These are phyloP conservation scores for Cladobotryum mycophilum DNA, from an alignment of 2,329 filamentous ascomycete genomes.

Conservation along the genomic window DNA sequence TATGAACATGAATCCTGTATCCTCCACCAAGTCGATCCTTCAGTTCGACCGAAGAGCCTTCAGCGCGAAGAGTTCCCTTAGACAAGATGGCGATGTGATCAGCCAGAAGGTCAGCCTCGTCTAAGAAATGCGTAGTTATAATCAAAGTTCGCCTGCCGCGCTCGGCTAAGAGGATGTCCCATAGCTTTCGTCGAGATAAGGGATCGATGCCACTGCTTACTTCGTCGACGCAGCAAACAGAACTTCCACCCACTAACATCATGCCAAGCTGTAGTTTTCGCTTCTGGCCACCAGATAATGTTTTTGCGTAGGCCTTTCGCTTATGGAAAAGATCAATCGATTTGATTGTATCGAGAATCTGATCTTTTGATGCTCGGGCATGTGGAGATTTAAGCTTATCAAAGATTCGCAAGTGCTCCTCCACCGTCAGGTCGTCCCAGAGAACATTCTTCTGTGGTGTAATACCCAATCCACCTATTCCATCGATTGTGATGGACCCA, in stretches of 20 bases:
- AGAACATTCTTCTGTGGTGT: constrained; percentile 92
- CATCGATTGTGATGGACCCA: constrained; percentile 71
- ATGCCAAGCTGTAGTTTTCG: constrained; percentile 87
- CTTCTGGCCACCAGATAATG: constrained; percentile 85
- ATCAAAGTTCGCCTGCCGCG: constrained; percentile 77
- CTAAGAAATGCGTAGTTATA: constrained; percentile 86
- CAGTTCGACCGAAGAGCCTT: constrained; percentile 78
- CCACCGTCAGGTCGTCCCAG: constrained; percentile 82
- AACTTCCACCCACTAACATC: constrained; percentile 88
- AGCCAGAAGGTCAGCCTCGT: constrained; percentile 83
- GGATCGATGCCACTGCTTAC: constrained; percentile 86
- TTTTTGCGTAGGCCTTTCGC: constrained; percentile 63
- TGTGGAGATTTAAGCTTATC: constrained; percentile 68
- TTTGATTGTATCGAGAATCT: constrained; percentile 57
- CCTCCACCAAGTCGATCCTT: constrained; percentile 78
- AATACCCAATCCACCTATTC: constrained; percentile 72
- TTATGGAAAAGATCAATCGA: constrained; percentile 73
- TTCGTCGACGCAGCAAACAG: constrained; percentile 86
- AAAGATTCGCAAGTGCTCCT: constrained; percentile 79
- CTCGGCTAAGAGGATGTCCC: constrained; percentile 86
- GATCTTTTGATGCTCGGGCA: constrained; percentile 47
- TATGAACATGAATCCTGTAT: constrained; percentile 72
- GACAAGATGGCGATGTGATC: constrained; percentile 87
- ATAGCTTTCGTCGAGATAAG: constrained; percentile 79
- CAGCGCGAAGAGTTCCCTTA: constrained; percentile 72